Evolutionary conservation across 768 basidiomycete species (phyloP), one percentile per base, ranked within the genome.

Genomic region (Tubosaeta sp.): DNA sequence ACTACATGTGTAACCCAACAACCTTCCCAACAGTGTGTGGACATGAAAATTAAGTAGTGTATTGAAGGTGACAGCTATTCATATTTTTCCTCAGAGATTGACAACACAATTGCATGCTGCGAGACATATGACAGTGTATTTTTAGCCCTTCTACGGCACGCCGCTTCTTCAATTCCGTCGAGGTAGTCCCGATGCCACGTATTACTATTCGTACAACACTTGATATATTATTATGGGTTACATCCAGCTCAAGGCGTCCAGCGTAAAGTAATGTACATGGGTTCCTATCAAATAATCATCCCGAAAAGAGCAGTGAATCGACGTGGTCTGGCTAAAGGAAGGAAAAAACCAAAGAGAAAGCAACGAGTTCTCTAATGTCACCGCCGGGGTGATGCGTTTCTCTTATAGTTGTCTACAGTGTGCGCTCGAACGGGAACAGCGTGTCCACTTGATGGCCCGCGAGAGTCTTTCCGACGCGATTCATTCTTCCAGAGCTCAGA

Each of bases 361-460:
- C 44, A 25, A 51, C 52, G 46, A 56, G 48, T 41, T 51, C 46
- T 42, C 32, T 76, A 71, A 73, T 42, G 35, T 76, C 72, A 74
- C 71, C 75, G 69, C 73, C 74, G 61, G 71, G 72, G 66, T 62
- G 76, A 73, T 40, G 73, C 73, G 51, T 69, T 67, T 52, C 72
- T 66, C 64, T 58, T 69, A 54, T 67, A 74, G 42, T 74, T 70
- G 57, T 70, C 73, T 57, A 36, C 43, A 6, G 57, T 61, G 46
- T 70, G 60, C 27, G 69, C 65, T n/a, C 62, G 62, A 30, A 36
- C 42, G 18, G 67, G 68, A 29, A 43, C 54, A 4, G 54, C 48
- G 24, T 66, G 62, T n/a, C 54, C 55, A 8, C 24, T 42, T 9
- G 63, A 55, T n/a, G 60, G 32, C 59, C 49, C 54, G 22, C 57